Base-by-base conservation (phyloP, 352 stramenopile species). In the Phytophthora litchii region DNA sequence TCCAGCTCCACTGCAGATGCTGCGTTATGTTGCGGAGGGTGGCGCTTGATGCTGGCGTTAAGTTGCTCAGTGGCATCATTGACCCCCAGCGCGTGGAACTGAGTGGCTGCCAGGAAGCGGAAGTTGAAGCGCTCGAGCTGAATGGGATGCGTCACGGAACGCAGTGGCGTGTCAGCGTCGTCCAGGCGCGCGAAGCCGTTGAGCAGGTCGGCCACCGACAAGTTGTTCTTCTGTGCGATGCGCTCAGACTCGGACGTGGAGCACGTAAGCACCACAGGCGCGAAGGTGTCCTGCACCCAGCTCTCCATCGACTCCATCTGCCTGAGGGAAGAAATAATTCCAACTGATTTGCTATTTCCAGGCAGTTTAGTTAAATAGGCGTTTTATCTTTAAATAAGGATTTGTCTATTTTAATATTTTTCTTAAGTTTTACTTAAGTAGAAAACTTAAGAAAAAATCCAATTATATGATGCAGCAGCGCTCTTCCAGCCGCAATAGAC, bases 271-370 rank as follows among this genome's bases (percentile, higher is more conserved):
- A 95, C 84, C 25, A 95, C 62, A 4, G 86, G 84, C 60, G 82
- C 79, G 55, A 88, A 92, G 10, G 77, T 78, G 67, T 91, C 80
- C 34, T 91, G 83, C 21, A 91, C 77, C 86, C 86, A 95, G 34
- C 52, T 64, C 59, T 89, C 78, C 37, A 89, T 68, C 16, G 59
- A 63, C 35, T 87, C 80, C 80, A 90, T 89, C 23, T n/a, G n/a
- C n/a, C n/a, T n/a, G n/a, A n/a, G n/a, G n/a, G n/a, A n/a, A n/a
- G n/a, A n/a, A n/a, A n/a, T n/a, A n/a, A n/a, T n/a, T n/a, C n/a
- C n/a, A n/a, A n/a, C n/a, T n/a, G n/a, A n/a, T n/a, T n/a, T n/a
- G n/a, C n/a, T n/a, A n/a, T n/a, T n/a, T n/a, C n/a, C n/a, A n/a
- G n/a, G n/a, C n/a, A n/a, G n/a, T n/a, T n/a, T n/a, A n/a, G n/a